Base-by-base conservation (phyloP, 2,329 filamentous ascomycete species). In the Penicillium sp. region DNA sequence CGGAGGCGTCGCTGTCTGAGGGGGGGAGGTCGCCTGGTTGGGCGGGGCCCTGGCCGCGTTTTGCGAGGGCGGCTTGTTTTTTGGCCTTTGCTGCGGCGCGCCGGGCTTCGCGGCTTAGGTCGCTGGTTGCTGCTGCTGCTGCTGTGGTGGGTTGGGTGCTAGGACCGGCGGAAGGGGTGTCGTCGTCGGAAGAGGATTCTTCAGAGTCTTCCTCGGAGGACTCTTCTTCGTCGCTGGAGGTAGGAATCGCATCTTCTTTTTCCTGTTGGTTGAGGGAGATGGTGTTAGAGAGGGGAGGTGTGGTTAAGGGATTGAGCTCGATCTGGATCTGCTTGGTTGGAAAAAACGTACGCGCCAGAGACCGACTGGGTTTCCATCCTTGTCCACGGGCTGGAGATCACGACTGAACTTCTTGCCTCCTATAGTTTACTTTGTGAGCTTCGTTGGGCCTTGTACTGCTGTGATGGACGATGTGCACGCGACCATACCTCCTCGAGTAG, bases 361-460 rank as follows among this genome's bases (percentile, higher is more conserved):
- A 83, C 90, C 89, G 65, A 94, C 83, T 69, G 92, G 88, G 73
- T 95, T 95, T 70, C 94, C 95, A 74, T 98, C 91, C 69, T 88
- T 89, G 73, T 97, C 93, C 72, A 95, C 81, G 22, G 93, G 93
- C 77, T 91, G 89, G 51, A 98, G 87, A 76, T 97, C 89, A 68
- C 92, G 90, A 68, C 93, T 97, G 82, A 96, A 99, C 74, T 96
- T 89, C 80, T 97, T 97, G 73, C 95, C 95, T 65, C 93, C 93
- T 97, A 66, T 57, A 46, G 38, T 28, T 3, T 25, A 35, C 19
- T 28, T 13, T 25, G 52, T 67, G 19, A 66, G 65, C 37, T 35
- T 54, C 25, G 13, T 11, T 2, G 46, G 51, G 10, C 42, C 37
- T 25, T 45, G 4, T 38, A 8, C n/a, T 52, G 30, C 13, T 37